Percentiles rank a stretch among this genome's conserved stretches.
Conservation (phyloP, 257 asterid genomes). For the Perilla frutescens region DNA sequence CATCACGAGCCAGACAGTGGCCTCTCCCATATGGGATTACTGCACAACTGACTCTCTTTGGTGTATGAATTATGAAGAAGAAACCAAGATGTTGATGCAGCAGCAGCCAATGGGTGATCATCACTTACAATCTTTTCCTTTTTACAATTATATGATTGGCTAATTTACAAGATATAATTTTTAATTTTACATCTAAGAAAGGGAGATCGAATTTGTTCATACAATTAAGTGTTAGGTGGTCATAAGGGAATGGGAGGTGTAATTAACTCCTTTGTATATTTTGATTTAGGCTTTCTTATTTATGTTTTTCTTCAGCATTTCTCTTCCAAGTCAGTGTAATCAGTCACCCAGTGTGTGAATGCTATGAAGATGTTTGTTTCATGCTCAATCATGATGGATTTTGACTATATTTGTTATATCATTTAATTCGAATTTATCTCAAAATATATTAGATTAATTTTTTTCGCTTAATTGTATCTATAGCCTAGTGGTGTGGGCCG, state of each 20-base stretch:
- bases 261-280: slow-evolving; percentile 25
- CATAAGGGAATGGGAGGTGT: slow-evolving; percentile 31
- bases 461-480: background rate
- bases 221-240: slow-evolving; percentile 19
- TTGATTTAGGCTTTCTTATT: slow-evolving; percentile 9
- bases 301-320: background rate
- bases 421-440: background rate
- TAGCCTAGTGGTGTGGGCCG: too few relatives aligned
- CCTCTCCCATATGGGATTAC: slow-evolving; percentile 73
- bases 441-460: too few relatives aligned
- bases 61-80: slow-evolving; percentile 53
- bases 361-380: slow-evolving; percentile 25
- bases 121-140: slow-evolving; percentile 47
- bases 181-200: background rate
- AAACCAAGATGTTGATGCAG: slow-evolving; percentile 46
- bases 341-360: slow-evolving; percentile 27
- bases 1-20: slow-evolving; percentile 40
- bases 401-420: background rate
- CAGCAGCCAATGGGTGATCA: slow-evolving; percentile 44
- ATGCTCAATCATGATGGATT: background rate
- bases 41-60: slow-evolving; percentile 54
- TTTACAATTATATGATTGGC: slow-evolving; percentile 44
- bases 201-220: slow-evolving; percentile 29
- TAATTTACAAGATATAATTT: background rate
- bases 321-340: slow-evolving; percentile 26